A percentile compares a stretch with the other conserved stretches of the same genome.
Evolutionary conservation across 2,329 filamentous ascomycete genomes (phyloP).

Genomic region (Emergomyces africanus): DNA sequence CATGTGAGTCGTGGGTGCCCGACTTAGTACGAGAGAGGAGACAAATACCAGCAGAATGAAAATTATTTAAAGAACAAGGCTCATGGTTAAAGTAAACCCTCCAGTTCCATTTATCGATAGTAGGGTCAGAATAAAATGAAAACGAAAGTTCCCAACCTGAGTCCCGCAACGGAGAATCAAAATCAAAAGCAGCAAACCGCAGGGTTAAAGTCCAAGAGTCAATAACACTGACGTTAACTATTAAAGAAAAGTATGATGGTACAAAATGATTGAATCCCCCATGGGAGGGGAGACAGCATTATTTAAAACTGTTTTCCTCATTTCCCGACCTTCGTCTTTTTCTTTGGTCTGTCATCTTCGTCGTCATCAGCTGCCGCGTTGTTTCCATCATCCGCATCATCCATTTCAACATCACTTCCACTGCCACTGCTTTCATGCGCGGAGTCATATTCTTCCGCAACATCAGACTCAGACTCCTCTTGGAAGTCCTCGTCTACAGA

Average conservation of each 20-base stretch:
- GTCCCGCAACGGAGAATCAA: not conserved
- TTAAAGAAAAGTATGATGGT: not conserved
- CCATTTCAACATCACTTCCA: conserved; percentile 49
- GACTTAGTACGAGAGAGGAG: not conserved
- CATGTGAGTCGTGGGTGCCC: not conserved
- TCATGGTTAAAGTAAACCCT: not conserved
- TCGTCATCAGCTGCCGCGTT: conserved; percentile 31
- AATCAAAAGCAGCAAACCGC: not conserved
- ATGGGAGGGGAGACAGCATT: not conserved
- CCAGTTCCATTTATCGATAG: not conserved
- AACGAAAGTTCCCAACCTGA: not conserved
- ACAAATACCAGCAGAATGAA: not conserved
- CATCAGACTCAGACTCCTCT: conserved; percentile 82
- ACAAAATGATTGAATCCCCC: not conserved
- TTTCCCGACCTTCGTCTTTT: conserved; percentile 45
- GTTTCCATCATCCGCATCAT: conserved; percentile 30
- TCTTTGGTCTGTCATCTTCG: conserved; percentile 48
- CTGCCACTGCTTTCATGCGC: conserved; percentile 75
- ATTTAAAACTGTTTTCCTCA: conserved; percentile 8
- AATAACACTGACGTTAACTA: not conserved
- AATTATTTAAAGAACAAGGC: not conserved
- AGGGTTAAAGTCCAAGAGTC: not conserved
- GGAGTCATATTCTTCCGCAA: conserved; percentile 91
- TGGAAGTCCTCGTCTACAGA: conserved; percentile 93
- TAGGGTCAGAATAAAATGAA: not conserved